These are phyloP conservation scores for Nemania sp. DNA, from an alignment of 2,329 filamentous ascomycete genomes.

Conservation along the genomic window DNA sequence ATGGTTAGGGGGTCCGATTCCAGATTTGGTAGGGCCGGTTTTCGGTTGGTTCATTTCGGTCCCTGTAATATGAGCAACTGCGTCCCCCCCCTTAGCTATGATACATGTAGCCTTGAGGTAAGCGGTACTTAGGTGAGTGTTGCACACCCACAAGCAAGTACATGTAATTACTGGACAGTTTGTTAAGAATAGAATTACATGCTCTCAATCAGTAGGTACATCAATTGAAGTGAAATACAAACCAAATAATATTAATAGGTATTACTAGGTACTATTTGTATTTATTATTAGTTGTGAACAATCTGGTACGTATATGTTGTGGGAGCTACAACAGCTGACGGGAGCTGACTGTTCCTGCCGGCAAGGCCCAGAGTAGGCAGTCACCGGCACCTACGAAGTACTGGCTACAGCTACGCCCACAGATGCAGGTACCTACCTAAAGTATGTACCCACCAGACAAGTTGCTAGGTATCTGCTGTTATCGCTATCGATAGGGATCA, in stretches of 20 bases:
- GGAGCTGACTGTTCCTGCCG: constrained; percentile 26
- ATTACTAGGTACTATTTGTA: too few species aligned
- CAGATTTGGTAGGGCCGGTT: constrained; percentile 25
- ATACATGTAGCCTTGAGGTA: too few species aligned
- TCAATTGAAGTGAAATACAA: too few species aligned
- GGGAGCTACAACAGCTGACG: constrained; percentile 6
- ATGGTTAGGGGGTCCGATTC: constrained; percentile 17
- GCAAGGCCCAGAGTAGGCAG: constrained; percentile 23
- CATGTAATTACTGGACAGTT: too few species aligned
- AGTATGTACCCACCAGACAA: too few species aligned
- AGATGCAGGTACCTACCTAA: too few species aligned
- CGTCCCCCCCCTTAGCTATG: background rate
- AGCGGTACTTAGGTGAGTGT: background rate
- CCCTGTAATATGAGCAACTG: background rate
- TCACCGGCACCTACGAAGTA: constrained; percentile 4
- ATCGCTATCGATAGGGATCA: background rate
- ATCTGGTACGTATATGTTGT: background rate
- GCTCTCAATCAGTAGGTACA: background rate
- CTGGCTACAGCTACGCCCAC: too few species aligned
- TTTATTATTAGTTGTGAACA: too few species aligned
- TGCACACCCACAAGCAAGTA: background rate
- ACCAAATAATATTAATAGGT: too few species aligned
- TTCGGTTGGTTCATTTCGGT: constrained; percentile 5
- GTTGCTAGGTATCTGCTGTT: too few species aligned
- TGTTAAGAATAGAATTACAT: background rate